phyloP scores from a whole-genome alignment of 2,329 filamentous ascomycete species.

The Clarireedia monteithiana region DNA sequence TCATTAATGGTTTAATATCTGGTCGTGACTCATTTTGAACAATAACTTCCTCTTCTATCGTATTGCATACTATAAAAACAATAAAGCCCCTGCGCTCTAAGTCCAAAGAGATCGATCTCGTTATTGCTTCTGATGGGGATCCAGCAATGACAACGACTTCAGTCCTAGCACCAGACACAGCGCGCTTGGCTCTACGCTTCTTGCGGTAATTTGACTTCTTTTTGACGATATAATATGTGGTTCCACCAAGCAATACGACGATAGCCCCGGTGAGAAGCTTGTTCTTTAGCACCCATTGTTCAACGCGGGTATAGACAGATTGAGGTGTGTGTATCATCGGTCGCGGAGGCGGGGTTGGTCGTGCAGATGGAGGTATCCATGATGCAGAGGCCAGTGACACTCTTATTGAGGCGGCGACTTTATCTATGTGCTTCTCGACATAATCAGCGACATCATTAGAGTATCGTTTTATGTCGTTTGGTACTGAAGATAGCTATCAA shows the following conservation, averaged over 20 bases:
- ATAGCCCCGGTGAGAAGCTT: conserved; percentile 66
- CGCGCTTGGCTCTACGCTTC: conserved; percentile 69
- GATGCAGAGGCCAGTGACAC: conserved; percentile 57
- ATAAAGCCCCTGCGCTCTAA: conserved; percentile 88
- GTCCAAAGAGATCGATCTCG: conserved; percentile 74
- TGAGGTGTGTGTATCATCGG: conserved; percentile 10
- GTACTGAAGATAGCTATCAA: conserved; percentile 46
- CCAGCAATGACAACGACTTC: conserved; percentile 87
- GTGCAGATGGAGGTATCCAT: conserved; percentile 67
- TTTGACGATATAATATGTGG: conserved; percentile 39
- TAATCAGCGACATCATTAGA: conserved; percentile 68
- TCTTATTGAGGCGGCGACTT: conserved; percentile 62
- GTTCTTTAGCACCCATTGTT: conserved; percentile 66
- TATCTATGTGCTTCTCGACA: conserved; percentile 74
- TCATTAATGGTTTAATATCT: conserved; percentile 73
- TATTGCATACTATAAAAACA: conserved; percentile 82
- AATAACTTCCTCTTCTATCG: conserved; percentile 74
- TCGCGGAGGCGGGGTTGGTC: conserved; percentile 45
- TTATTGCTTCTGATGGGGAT: conserved; percentile 77
- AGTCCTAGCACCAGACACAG: conserved; percentile 73
- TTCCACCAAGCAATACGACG: conserved; percentile 63
- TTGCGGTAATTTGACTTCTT: conserved; percentile 50
- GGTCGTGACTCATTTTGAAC: conserved; percentile 69
- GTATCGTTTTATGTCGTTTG: conserved; percentile 62
- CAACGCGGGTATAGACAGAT: conserved; percentile 43